Base-by-base conservation (phyloP, 306 rosid species). In the Spatholobus suberectus region DNA sequence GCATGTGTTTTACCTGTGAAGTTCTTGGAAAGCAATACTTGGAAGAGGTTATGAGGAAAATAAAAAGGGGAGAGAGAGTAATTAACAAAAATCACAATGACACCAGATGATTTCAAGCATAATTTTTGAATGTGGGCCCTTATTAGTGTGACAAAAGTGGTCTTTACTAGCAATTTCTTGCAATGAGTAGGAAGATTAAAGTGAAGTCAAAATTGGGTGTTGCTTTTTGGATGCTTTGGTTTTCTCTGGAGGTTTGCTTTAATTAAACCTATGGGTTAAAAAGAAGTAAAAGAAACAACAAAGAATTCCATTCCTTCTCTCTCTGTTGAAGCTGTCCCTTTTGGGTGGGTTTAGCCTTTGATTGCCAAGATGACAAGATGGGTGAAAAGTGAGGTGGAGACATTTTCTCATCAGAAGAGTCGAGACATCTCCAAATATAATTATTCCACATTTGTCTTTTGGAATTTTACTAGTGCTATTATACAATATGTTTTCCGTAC, bases 161-260 rank as follows among this genome's bases (percentile, higher is more conserved):
- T 72, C 71, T 75, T 57, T 79, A 37, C 32, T 27, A 77, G 76
- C 84, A 77, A 41, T 24, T 54, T 82, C 77, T 32, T 67, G 81
- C 55, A 59, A 80, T 46, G 70, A 84, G 57, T 55, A 40, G 18
- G 72, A 76, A 65, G 88, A 75, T 57, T 81, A 72, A 58, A 63
- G 74, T 40, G 51, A 66, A 70, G 82, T 84, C 89, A 70, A 80
- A 32, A 80, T 79, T 82, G 67, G 59, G 47, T 57, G 66, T 84
- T 51, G 73, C 87, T 84, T 86, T 85, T 80, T 82, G 86, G 88
- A 81, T 83, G 89, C 86, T 78, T 80, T 74, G n/a, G 83, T 77
- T 76, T 82, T 85, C 86, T 75, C 76, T 77, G 29, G 91, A 85
- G 65, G 38, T 41, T 40, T 76, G 71, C 85, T 74, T 86, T 75